Conservation (phyloP, 2,329 filamentous ascomycete species). For the Alternaria ventricosa region DNA sequence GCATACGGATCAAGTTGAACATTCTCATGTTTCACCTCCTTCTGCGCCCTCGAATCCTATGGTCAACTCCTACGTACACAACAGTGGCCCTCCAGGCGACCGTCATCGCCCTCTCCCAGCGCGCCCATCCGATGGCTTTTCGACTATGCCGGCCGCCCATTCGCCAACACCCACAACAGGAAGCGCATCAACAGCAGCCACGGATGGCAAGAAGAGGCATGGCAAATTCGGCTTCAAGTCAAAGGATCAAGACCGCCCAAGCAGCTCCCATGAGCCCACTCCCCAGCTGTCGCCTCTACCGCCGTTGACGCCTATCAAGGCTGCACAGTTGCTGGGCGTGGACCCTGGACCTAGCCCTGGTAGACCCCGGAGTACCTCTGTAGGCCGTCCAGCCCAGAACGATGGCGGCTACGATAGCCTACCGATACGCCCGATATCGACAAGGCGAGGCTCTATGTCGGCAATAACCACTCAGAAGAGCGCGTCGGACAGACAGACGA, state of each 20-base stretch:
- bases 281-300: conserved; percentile 21
- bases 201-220: conserved; percentile 26
- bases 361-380: conserved; percentile 1
- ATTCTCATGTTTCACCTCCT: conserved; percentile 5
- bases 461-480: conserved; percentile 4
- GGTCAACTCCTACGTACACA: conserved; percentile 4
- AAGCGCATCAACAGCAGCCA: background rate
- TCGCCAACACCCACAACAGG: conserved; percentile 10
- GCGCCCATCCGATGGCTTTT: background rate
- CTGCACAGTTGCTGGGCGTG: conserved; percentile 28
- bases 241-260: conserved; percentile 15
- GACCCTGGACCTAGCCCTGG: background rate
- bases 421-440: conserved; percentile 9
- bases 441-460: conserved; percentile 3
- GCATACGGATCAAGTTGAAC: conserved; percentile 3
- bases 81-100: conserved; percentile 1
- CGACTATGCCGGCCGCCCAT: background rate
- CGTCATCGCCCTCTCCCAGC: background rate
- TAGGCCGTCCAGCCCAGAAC: background rate
- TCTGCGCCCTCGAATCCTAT: background rate
- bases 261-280: conserved; percentile 5
- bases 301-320: conserved; percentile 29
- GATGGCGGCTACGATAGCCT: conserved; percentile 3
- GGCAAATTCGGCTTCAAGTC: conserved; percentile 20
- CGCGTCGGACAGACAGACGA: conserved; percentile 7